phyloP scores from a whole-genome alignment of 2,329 filamentous ascomycete genomes.

The Nakataea oryzae region DNA sequence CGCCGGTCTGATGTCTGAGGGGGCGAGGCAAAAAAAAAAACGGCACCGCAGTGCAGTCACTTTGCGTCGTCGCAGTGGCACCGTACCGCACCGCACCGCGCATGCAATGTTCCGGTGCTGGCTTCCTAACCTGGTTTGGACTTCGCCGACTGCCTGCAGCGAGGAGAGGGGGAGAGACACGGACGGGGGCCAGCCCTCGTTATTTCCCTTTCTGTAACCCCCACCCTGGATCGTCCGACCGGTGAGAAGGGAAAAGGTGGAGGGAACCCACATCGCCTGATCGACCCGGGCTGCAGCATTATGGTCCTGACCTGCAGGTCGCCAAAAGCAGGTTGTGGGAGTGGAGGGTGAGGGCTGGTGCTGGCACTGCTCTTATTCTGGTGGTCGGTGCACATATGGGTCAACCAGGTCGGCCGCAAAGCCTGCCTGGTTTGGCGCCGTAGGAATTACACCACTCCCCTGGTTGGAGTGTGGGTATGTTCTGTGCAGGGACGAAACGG shows the following conservation, averaged over 20 bases:
- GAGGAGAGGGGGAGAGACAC: too few relatives aligned
- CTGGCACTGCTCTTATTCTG: too few relatives aligned
- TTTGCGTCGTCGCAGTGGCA: neutral
- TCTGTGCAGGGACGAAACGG: too few relatives aligned
- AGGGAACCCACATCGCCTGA: neutral
- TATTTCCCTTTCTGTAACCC: neutral
- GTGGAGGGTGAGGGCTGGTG: neutral
- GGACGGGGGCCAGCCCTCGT: neutral
- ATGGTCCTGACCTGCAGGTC: neutral
- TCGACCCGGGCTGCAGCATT: neutral
- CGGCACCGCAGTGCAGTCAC: too few relatives aligned
- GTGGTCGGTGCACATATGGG: too few relatives aligned
- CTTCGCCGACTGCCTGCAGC: neutral
- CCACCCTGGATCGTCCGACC: neutral
- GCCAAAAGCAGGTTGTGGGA: neutral
- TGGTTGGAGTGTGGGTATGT: too few relatives aligned
- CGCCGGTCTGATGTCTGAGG: too few relatives aligned
- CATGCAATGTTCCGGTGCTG: too few relatives aligned
- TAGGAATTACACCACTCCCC: too few relatives aligned
- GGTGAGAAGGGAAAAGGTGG: neutral
- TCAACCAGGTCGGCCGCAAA: too few relatives aligned
- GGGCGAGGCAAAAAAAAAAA: too few relatives aligned
- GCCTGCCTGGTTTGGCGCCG: too few relatives aligned
- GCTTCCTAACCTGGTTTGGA: neutral
- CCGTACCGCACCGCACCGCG: neutral